Evolutionary conservation across 2,329 filamentous ascomycete species (phyloP), one percentile per base, ranked within the genome.

Genomic region (Tolypocladium tropicale): DNA sequence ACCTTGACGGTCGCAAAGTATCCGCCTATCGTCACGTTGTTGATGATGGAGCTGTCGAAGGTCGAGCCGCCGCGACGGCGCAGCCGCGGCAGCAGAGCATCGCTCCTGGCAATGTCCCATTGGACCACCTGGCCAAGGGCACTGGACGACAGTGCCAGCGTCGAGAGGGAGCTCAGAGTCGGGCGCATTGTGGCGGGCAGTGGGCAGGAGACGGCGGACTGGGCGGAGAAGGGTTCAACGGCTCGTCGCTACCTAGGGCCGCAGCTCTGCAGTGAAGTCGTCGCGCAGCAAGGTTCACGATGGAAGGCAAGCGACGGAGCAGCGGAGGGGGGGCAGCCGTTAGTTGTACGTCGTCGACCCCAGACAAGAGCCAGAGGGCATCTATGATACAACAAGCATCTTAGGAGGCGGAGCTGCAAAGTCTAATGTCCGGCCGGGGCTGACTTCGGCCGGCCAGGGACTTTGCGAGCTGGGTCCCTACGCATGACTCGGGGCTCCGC

Each of bases 1-100:
- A 86, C 65, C 30, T 72, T 68, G 58, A 83, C 78, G 25, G 77
- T 77, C 21, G 79, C 76, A 62, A 83, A 84, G 65, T 85, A 85
- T 12, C 69, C 70, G 18, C 80, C 80, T 51, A 70, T 63, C 9
- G 62, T 60, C 53, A 67, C 62, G 54, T 78, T 68, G 60, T 82
- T 81, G 23, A 63, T 65, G 54, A 82, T 74, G 50, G 70, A 60
- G 52, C 75, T 72, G 36, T 74, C 67, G 34, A 75, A 71, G 0
- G 74, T 75, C 18, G 64, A 63, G 48, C 64, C 62, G 50, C 68
- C 69, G 25, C 77, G 75, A 53, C 68, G 74, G 14, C 57, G 57
- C 32, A 79, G 60, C 46, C 61, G 68, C 1, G 60, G 62, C 30
- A 30, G 7, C 46, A 60, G 59, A 9, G 58, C 41, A 23, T 68